A percentile compares a stretch with the other conserved stretches of the same genome.
Evolutionary conservation across 129 eudicot genomes (phyloP).

Genomic region (Silybum marianum): DNA sequence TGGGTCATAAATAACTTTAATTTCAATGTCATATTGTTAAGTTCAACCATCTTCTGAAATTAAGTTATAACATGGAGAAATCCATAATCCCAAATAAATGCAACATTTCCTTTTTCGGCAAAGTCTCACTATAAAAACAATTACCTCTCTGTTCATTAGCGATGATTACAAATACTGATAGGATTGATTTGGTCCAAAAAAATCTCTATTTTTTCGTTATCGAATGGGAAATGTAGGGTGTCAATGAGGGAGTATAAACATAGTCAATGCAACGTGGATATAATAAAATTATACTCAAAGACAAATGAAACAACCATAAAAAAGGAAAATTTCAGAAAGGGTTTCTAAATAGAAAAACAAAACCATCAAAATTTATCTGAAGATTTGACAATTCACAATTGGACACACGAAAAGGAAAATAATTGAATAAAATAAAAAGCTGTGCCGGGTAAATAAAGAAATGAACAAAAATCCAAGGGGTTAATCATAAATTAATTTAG

Average conservation of each 20-base stretch:
- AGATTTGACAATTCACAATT: background rate
- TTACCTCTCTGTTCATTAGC: too few relatives aligned
- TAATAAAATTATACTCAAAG: background rate
- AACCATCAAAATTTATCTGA: too few relatives aligned
- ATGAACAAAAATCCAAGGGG: background rate
- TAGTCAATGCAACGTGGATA: background rate
- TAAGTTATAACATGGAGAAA: background rate
- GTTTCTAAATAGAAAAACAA: background rate
- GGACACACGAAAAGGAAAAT: background rate
- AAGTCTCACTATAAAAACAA: background rate
- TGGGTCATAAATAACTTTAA: background rate
- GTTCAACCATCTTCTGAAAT: background rate
- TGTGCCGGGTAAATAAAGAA: background rate
- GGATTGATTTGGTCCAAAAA: background rate
- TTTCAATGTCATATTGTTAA: background rate
- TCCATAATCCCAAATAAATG: background rate
- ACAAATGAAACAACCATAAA: background rate
- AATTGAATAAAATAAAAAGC: background rate
- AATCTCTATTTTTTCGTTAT: background rate
- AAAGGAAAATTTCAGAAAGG: background rate
- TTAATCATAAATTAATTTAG: background rate
- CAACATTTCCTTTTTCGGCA: background rate
- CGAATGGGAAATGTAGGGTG: background rate
- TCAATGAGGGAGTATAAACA: background rate
- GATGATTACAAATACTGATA: background rate